These are phyloP conservation scores for Capsella rubella DNA, from an alignment of 441 rosid species.

Conservation along the genomic window DNA sequence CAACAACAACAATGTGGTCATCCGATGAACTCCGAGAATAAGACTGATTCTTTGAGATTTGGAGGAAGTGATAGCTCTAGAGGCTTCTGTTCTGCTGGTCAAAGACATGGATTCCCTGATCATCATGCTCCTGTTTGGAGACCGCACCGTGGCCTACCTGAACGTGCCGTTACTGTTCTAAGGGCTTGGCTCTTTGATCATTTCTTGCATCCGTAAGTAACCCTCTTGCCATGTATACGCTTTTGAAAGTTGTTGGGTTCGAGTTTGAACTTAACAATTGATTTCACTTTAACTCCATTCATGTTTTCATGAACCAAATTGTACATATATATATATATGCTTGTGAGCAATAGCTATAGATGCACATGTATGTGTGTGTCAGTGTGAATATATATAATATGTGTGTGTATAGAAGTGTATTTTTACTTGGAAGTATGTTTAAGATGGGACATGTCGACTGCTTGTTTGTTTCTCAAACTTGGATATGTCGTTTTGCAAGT, in stretches of 20 bases:
- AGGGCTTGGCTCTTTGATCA: slow-evolving; percentile 92
- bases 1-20: slow-evolving; percentile 46
- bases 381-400: background rate
- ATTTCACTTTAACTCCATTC: slow-evolving; percentile 4
- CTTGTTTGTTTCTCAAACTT: slow-evolving; percentile 43
- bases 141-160: slow-evolving; percentile 91
- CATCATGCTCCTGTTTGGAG: slow-evolving; percentile 87
- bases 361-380: background rate
- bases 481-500: slow-evolving; percentile 37
- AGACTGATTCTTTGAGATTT: slow-evolving; percentile 54
- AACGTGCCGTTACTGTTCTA: slow-evolving; percentile 81
- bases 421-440: slow-evolving; percentile 36
- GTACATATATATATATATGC: slow-evolving; percentile 10
- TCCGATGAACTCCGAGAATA: slow-evolving; percentile 44
- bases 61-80: slow-evolving; percentile 51
- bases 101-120: slow-evolving; percentile 52
- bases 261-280: slow-evolving; percentile 9
- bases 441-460: slow-evolving; percentile 45
- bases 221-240: background rate
- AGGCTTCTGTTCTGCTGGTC: slow-evolving; percentile 51
- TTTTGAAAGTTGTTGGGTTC: background rate
- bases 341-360: slow-evolving; percentile 34
- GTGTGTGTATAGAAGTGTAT: slow-evolving; percentile 5
- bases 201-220: slow-evolving; percentile 91
- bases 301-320: slow-evolving; percentile 26